These are phyloP conservation scores for Thuidium tamariscinum DNA, from an alignment of 225 moss, liverwort and hornwort genomes.

Conservation along the genomic window DNA sequence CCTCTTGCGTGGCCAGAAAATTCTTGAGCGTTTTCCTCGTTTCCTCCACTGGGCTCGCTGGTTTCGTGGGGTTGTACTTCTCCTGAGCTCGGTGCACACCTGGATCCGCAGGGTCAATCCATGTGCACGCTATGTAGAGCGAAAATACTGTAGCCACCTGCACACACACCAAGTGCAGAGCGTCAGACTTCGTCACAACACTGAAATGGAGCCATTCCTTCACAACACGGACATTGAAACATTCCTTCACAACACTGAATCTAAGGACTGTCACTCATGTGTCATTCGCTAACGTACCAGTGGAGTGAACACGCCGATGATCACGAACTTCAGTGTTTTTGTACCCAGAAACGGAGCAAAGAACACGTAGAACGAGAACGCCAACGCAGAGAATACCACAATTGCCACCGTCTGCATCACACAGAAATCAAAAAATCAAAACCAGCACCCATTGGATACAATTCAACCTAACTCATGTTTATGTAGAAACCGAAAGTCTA, in stretches of 20 bases:
- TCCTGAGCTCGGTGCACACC: constrained; percentile 46
- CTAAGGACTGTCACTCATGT: background rate
- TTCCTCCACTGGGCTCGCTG: constrained; percentile 8
- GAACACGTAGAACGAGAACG: constrained; percentile 85
- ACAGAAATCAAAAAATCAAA: background rate
- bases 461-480: background rate
- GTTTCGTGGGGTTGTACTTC: constrained; percentile 8
- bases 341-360: constrained; percentile 80
- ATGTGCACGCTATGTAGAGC: constrained; percentile 70
- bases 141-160: constrained; percentile 70
- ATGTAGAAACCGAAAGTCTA: background rate
- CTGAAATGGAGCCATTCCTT: background rate
- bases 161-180: background rate
- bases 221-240: background rate
- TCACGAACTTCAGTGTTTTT: constrained; percentile 41
- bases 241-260: background rate
- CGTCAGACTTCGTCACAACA: background rate
- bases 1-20: constrained; percentile 25
- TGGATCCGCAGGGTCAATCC: constrained; percentile 78
- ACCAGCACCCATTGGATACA: background rate
- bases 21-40: constrained; percentile 16
- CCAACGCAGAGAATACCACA: constrained; percentile 80
- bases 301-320: constrained; percentile 62
- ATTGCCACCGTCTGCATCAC: constrained; percentile 69
- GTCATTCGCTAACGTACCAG: constrained; percentile 24